Percentiles rank a stretch among this genome's conserved stretches.
Evolutionary conservation across 129 eudicot species (phyloP).

Genomic region (Sambucus nigra): DNA sequence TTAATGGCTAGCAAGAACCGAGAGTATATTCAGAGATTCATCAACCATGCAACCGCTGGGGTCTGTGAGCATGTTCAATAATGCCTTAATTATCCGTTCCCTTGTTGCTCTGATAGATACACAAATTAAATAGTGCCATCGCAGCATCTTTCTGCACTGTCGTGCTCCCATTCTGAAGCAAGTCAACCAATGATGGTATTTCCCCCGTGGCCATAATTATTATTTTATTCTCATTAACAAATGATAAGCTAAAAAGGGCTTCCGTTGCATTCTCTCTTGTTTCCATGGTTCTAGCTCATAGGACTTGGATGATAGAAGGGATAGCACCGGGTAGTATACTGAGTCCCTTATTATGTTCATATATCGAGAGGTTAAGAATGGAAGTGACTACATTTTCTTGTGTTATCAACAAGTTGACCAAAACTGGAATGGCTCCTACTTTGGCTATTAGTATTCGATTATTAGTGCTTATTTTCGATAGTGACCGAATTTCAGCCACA

Average conservation of each 20-base stretch:
- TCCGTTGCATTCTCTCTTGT: slow-evolving; percentile 80
- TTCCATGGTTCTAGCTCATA: slow-evolving; percentile 53
- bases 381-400: slow-evolving; percentile 76
- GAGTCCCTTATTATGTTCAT: slow-evolving; percentile 54
- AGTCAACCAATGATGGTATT: slow-evolving; percentile 60
- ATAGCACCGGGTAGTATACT: slow-evolving; percentile 70
- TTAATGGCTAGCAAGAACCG: slow-evolving; percentile 65
- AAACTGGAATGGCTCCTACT: slow-evolving; percentile 71
- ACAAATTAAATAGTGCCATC: slow-evolving; percentile 62
- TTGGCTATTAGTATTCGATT: slow-evolving; percentile 64
- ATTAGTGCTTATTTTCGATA: slow-evolving; percentile 69
- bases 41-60: slow-evolving; percentile 53
- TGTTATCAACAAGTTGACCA: slow-evolving; percentile 42
- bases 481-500: slow-evolving; percentile 50
- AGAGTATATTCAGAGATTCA: slow-evolving; percentile 62
- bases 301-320: slow-evolving; percentile 64
- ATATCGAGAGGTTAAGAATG: slow-evolving; percentile 69
- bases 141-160: slow-evolving; percentile 79
- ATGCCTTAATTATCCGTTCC: slow-evolving; percentile 56
- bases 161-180: slow-evolving; percentile 53
- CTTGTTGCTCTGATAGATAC: slow-evolving; percentile 70
- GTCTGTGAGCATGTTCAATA: slow-evolving; percentile 56
- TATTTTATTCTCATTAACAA: slow-evolving; percentile 67
- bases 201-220: slow-evolving; percentile 82
- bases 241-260: slow-evolving; percentile 72